These are phyloP conservation scores for Annona squamosa DNA, from an alignment of 164 flowering plant species.

Conservation along the genomic window DNA sequence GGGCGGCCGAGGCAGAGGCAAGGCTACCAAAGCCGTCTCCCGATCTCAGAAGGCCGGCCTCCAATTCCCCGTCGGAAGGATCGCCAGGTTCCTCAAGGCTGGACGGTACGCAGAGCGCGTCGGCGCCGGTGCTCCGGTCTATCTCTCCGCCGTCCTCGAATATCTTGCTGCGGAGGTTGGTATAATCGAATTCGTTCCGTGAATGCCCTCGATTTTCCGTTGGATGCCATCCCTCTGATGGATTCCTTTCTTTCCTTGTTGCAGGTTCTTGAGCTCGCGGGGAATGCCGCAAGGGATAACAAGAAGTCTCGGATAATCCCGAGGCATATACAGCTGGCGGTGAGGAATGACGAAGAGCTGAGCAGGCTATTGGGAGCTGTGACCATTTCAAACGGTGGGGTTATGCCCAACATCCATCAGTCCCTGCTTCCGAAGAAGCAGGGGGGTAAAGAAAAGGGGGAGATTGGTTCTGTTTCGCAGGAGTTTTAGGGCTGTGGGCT, in stretches of 20 bases:
- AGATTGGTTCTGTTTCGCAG: constrained; percentile 54
- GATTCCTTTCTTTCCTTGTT: background rate
- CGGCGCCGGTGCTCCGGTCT: constrained; percentile 61
- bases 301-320: constrained; percentile 66
- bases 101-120: constrained; percentile 62
- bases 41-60: constrained; percentile 53
- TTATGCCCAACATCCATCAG: constrained; percentile 55
- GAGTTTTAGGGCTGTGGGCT: constrained; percentile 34
- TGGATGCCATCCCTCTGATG: background rate
- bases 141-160: constrained; percentile 58
- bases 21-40: constrained; percentile 44
- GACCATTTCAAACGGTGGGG: constrained; percentile 61
- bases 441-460: constrained; percentile 40
- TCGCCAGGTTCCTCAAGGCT: constrained; percentile 57
- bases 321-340: constrained; percentile 68
- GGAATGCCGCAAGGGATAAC: constrained; percentile 67
- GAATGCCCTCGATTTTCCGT: background rate
- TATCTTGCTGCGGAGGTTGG: constrained; percentile 58
- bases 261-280: constrained; percentile 63
- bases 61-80: constrained; percentile 67
- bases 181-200: background rate
- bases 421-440: constrained; percentile 46
- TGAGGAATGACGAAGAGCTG: constrained; percentile 62
- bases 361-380: constrained; percentile 59
- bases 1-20: constrained; percentile 54